Evolutionary conservation across 192 early-diverging fungal species (phyloP).

Genomic region (Diversispora eburnea): DNA sequence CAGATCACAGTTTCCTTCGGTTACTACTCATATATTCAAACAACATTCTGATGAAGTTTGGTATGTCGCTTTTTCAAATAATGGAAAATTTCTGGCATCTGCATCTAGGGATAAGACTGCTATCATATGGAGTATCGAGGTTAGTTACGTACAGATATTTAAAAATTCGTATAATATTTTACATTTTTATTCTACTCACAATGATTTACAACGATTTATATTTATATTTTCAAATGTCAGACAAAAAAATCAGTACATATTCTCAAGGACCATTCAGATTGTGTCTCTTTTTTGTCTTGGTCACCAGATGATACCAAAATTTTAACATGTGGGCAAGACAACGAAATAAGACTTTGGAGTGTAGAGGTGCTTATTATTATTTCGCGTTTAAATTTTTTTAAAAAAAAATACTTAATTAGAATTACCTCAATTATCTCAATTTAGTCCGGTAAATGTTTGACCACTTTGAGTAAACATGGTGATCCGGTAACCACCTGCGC

Average conservation of each 20-base stretch:
- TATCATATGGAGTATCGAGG: conserved; percentile 84
- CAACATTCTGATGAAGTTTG: conserved; percentile 94
- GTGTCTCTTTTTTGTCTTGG: conserved; percentile 86
- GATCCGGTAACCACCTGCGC: conserved; percentile 79
- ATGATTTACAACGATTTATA: conserved; percentile 5
- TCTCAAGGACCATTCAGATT: conserved; percentile 62
- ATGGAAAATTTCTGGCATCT: conserved; percentile 85
- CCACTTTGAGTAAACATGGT: conserved; percentile 63
- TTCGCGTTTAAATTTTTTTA: background rate
- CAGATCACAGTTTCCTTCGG: conserved; percentile 49
- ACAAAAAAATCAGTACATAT: conserved; percentile 52
- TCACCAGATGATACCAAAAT: conserved; percentile 79
- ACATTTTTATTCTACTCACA: background rate
- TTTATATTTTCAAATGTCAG: conserved; percentile 36
- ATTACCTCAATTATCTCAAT: background rate
- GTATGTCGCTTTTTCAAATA: conserved; percentile 89
- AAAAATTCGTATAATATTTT: background rate
- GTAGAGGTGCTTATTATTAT: conserved; percentile 43
- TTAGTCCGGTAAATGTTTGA: conserved; percentile 57
- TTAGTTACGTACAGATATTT: conserved; percentile 21
- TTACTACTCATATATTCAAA: conserved; percentile 57
- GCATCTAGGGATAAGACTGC: conserved; percentile 83
- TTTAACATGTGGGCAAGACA: conserved; percentile 79
- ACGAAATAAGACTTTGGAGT: conserved; percentile 80
- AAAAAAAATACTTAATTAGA: background rate